Conservation (phyloP, 2,329 filamentous ascomycete species). For the Moelleriella libera region DNA sequence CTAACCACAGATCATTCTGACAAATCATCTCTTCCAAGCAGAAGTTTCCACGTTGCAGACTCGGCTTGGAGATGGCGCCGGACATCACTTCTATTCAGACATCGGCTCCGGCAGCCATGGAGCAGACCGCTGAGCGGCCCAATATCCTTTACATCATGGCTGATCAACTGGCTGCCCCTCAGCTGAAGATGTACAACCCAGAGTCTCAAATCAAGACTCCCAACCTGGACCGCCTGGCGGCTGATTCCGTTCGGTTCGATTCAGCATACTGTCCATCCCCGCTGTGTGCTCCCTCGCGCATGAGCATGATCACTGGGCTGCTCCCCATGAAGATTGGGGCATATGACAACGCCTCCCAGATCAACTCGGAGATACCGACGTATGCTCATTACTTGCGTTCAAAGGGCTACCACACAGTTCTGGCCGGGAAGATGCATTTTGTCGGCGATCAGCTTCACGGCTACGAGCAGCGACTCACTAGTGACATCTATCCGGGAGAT, state of each 20-base stretch:
- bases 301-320: conserved; percentile 88
- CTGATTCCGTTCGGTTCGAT: conserved; percentile 76
- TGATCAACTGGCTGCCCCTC: conserved; percentile 81
- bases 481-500: conserved; percentile 88
- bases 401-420: conserved; percentile 75
- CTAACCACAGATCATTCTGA: no score
- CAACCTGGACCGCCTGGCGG: conserved; percentile 71
- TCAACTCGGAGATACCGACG: conserved; percentile 73
- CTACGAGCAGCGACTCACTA: conserved; percentile 85
- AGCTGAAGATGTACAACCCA: conserved; percentile 84
- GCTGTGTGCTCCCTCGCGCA: conserved; percentile 81
- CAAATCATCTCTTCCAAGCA: no score
- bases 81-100: conserved; percentile 59
- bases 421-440: conserved; percentile 97
- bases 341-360: conserved; percentile 81
- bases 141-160: conserved; percentile 75
- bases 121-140: conserved; percentile 16
- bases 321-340: conserved; percentile 84
- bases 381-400: conserved; percentile 84
- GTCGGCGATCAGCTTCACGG: conserved; percentile 89
- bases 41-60: no score
- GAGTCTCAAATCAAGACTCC: conserved; percentile 85
- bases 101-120: conserved; percentile 25
- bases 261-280: conserved; percentile 91
- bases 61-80: conserved; percentile 41